Conservation (phyloP, 805 yeast species). For the Yamadazyma phyllophila region DNA sequence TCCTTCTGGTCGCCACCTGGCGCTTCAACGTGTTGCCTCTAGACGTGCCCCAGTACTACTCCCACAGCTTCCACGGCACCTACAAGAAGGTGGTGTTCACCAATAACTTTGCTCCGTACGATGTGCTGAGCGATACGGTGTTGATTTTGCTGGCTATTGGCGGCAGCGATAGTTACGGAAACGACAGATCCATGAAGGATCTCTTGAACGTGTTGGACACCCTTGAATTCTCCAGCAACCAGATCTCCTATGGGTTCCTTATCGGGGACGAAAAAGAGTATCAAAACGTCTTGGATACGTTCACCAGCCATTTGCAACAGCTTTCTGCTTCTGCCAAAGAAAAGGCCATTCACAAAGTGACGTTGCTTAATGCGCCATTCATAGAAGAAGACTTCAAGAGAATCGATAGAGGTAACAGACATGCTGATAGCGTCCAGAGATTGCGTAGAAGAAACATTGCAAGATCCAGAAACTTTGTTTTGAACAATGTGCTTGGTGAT, state of each 20-base stretch:
- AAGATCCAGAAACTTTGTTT: conserved; percentile 33
- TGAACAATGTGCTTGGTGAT: conserved; percentile 23
- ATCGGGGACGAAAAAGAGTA: conserved; percentile 30
- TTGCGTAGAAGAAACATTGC: conserved; percentile 36
- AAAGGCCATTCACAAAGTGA: conserved; percentile 17
- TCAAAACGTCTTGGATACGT: conserved; percentile 16
- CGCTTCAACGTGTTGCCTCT: neutral
- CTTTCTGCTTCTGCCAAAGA: conserved; percentile 6
- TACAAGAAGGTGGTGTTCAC: conserved; percentile 9
- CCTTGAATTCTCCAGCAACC: conserved; percentile 17
- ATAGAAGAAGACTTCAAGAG: conserved; percentile 23
- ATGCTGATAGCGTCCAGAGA: conserved; percentile 29
- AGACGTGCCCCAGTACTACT: neutral
- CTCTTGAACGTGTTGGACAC: conserved; percentile 28
- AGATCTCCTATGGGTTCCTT: conserved; percentile 23
- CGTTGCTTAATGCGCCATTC: conserved; percentile 33
- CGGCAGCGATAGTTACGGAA: conserved; percentile 34
- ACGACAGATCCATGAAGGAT: conserved; percentile 27
- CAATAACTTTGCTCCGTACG: conserved; percentile 9
- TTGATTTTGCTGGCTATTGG: conserved; percentile 27
- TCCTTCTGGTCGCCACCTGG: neutral
- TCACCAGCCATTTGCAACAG: conserved; percentile 14
- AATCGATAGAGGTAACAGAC: conserved; percentile 23
- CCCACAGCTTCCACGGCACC: neutral
- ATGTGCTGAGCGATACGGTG: conserved; percentile 10